Evolutionary conservation across 345 rosid genomes (phyloP).

Genomic region (Eucalyptus decipiens): DNA sequence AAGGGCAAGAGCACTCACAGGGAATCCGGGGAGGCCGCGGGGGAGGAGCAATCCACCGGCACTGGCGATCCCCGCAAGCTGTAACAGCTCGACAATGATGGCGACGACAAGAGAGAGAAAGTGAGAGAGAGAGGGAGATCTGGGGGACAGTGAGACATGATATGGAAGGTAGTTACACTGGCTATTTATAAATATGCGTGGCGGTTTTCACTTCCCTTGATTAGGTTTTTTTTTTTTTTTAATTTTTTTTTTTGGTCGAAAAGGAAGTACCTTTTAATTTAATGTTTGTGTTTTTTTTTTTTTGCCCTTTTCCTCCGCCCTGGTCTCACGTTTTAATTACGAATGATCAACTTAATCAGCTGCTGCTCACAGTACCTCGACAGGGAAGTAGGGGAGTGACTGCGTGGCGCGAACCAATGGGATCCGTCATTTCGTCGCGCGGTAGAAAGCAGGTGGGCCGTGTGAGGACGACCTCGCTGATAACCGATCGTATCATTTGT

Average conservation of each 20-base stretch:
- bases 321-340: too few relatives aligned
- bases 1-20: background rate
- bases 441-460: background rate
- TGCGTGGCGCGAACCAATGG: background rate
- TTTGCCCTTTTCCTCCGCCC: background rate
- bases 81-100: background rate
- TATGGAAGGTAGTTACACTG: background rate
- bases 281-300: too few relatives aligned
- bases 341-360: background rate
- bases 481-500: accelerated
- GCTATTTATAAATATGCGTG: background rate
- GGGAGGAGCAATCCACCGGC: background rate
- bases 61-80: background rate
- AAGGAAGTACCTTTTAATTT: too few relatives aligned
- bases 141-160: background rate
- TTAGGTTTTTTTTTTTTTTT: background rate
- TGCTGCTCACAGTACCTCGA: background rate
- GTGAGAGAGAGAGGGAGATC: background rate
- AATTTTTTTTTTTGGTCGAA: too few relatives aligned
- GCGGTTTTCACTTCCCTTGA: background rate
- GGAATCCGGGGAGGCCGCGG: background rate
- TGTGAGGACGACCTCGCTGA: accelerated
- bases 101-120: background rate
- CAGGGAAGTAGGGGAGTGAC: too few relatives aligned
- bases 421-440: too few relatives aligned